Base-by-base conservation (phyloP, 345 rosid species). In the Anastatica hierochuntica region DNA sequence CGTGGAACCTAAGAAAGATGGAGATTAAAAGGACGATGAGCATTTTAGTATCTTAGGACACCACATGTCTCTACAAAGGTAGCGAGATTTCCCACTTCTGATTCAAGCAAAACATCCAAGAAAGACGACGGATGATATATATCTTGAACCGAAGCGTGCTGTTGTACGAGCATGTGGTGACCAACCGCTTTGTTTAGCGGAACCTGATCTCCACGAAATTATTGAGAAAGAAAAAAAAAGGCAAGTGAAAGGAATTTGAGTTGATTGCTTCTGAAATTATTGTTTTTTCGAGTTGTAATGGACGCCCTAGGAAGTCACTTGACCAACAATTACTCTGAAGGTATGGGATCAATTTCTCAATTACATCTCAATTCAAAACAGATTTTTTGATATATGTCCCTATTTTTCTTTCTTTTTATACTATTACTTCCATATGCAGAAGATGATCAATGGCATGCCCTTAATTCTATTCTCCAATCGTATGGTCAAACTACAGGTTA, bases 181-280 rank as follows among this genome's bases (percentile, higher is more conserved):
- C 51, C 86, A 76, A 40, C 36, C 84, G 6, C 64, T 87, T n/a
- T 12, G 62, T 14, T 68, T 31, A 53, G 82, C 82, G 0, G 90
- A 82, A 60, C 86, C 83, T 5, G 86, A 79, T 24, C 40, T 88
- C 33, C 69, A 62, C 16, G 75, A 72, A 44, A 35, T 79, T 6
- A 82, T 88, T 84, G 79, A 72, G 51, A 77, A 75, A 55, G 95
- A 85, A 59, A 85, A 78, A 36, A 67, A 64, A 19, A 64, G 95
- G 41, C 90, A 85, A 23, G 46, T 68, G 49, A 68, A 55, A 63
- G 90, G 90, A 1, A 76, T 85, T 8, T n/a, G 90, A 85, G 66
- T 69, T 85, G 58, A 85, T 85, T 12, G 90, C 88, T 8, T 85
- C 95, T 2, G 90, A 85, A 76, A 85, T 78, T 68, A 82, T 82